Percentiles rank a stretch among this genome's conserved stretches.
These are phyloP conservation scores for Globisporangium echinulatum DNA, from an alignment of 352 stramenopile genomes.

Conservation along the genomic window DNA sequence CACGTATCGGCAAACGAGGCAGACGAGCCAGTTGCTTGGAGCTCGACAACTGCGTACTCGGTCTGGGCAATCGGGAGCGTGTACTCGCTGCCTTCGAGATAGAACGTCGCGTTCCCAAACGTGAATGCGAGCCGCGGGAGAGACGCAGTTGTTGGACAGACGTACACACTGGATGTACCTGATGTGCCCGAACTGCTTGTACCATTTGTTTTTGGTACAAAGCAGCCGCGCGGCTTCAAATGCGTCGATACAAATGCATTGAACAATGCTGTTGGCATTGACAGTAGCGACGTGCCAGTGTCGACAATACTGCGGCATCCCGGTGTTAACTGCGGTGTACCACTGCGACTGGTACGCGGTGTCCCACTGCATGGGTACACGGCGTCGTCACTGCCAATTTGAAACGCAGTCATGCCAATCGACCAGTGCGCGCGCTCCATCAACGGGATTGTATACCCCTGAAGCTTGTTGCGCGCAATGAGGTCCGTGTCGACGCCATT, in stretches of 20 bases:
- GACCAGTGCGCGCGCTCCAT: slow-evolving; percentile 58
- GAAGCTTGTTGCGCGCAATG: slow-evolving; percentile 38
- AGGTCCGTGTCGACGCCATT: slow-evolving; percentile 59
- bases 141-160: slow-evolving; percentile 37
- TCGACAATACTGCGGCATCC: slow-evolving; percentile 51
- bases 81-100: slow-evolving; percentile 20
- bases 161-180: slow-evolving; percentile 27
- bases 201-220: not conserved
- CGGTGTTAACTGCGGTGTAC: not conserved
- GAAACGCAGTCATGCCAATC: slow-evolving; percentile 55
- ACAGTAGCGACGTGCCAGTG: slow-evolving; percentile 37
- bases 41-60: slow-evolving; percentile 28
- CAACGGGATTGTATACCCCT: slow-evolving; percentile 36
- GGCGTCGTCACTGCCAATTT: slow-evolving; percentile 29
- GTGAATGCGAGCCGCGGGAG: slow-evolving; percentile 48
- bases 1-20: slow-evolving; percentile 40
- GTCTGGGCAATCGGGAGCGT: slow-evolving; percentile 24
- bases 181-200: not conserved
- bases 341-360: slow-evolving; percentile 1
- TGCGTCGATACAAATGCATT: slow-evolving; percentile 1
- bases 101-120: slow-evolving; percentile 53
- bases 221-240: slow-evolving; percentile 7
- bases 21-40: slow-evolving; percentile 17
- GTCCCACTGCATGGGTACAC: slow-evolving; percentile 37
- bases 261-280: slow-evolving; percentile 4